phyloP scores from a whole-genome alignment of 2,329 filamentous ascomycete species.

The Eurotiales sp. region DNA sequence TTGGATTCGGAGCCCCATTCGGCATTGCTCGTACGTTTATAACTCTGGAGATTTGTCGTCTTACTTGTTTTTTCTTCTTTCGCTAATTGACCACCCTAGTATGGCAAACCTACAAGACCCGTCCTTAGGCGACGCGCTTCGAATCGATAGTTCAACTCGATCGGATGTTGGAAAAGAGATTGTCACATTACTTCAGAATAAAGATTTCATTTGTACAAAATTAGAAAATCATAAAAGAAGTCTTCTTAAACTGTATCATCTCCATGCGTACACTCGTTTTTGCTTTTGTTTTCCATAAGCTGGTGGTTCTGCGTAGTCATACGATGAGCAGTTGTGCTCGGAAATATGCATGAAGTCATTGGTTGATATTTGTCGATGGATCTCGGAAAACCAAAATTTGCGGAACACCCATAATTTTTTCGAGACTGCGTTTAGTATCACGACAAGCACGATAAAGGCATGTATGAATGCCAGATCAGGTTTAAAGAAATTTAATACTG shows the following conservation, averaged over 20 bases:
- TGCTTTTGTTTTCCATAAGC: slow-evolving; percentile 9
- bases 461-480: neutral
- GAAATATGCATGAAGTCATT: slow-evolving; percentile 44
- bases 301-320: slow-evolving; percentile 5
- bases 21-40: slow-evolving; percentile 58
- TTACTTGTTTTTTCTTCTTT: neutral
- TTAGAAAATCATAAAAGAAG: slow-evolving; percentile 30
- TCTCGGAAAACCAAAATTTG: slow-evolving; percentile 39
- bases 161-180: slow-evolving; percentile 4
- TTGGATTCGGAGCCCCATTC: slow-evolving; percentile 59
- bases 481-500: neutral
- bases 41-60: neutral
- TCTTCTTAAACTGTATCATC: slow-evolving; percentile 4
- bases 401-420: slow-evolving; percentile 23
- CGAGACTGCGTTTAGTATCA: slow-evolving; percentile 20
- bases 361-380: slow-evolving; percentile 24
- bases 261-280: too few relatives aligned
- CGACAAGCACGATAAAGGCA: slow-evolving; percentile 7
- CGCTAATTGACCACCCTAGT: slow-evolving; percentile 44
- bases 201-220: slow-evolving; percentile 35
- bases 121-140: slow-evolving; percentile 19
- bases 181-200: slow-evolving; percentile 24
- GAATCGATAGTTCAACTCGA: slow-evolving; percentile 6
- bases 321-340: slow-evolving; percentile 12
- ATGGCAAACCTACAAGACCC: slow-evolving; percentile 66